phyloP scores from a whole-genome alignment of 148 eudicot species.

The Polygonum aviculare region DNA sequence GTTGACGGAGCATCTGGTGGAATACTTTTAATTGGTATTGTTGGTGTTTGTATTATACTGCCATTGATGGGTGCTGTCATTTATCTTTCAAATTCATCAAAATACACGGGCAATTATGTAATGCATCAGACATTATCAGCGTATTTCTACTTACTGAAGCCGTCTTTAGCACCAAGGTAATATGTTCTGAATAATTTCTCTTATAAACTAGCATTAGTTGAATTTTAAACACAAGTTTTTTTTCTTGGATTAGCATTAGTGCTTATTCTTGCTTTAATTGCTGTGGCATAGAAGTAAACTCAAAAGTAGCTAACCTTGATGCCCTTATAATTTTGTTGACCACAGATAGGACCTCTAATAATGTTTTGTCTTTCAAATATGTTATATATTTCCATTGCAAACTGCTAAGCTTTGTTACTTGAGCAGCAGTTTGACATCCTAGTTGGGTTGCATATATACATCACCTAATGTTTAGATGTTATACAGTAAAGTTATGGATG shows the following conservation, averaged over 20 bases:
- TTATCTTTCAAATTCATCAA: slow-evolving; percentile 26
- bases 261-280: background rate
- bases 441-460: background rate
- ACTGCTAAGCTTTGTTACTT: background rate
- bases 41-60: slow-evolving; percentile 26
- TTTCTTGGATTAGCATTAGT: background rate
- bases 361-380: background rate
- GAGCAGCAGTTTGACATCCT: background rate
- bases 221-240: background rate
- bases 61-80: slow-evolving; percentile 25
- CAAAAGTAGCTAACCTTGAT: background rate
- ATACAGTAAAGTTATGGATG: slow-evolving; percentile 88
- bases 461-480: slow-evolving; percentile 3
- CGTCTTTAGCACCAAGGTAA: slow-evolving; percentile 30
- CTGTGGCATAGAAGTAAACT: background rate
- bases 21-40: slow-evolving; percentile 25
- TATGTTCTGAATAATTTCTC: background rate
- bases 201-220: background rate
- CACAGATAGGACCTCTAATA: background rate
- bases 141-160: slow-evolving; percentile 28
- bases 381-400: background rate
- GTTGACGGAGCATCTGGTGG: slow-evolving; percentile 28
- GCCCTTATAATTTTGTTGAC: background rate
- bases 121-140: slow-evolving; percentile 25
- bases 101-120: slow-evolving; percentile 26